phyloP scores from a whole-genome alignment of 1,284 basidiomycete species.

The Ustilago lituana region DNA sequence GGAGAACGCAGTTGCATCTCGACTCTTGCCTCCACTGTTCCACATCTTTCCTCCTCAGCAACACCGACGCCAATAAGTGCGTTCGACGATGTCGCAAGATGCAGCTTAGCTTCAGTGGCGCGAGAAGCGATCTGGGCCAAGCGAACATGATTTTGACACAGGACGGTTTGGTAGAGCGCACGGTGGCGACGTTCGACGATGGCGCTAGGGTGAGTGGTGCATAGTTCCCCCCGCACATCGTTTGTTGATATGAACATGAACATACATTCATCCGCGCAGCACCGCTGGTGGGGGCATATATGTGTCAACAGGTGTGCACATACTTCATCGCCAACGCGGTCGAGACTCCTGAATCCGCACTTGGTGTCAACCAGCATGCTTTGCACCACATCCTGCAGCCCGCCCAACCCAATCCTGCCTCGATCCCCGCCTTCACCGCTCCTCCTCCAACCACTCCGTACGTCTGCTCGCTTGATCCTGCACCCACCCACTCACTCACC shows the following conservation, averaged over 20 bases:
- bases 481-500: too few species aligned
- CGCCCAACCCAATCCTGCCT: background rate
- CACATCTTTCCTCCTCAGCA: background rate
- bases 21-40: constrained; percentile 23
- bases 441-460: constrained; percentile 15
- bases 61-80: background rate
- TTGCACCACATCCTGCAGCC: constrained; percentile 16
- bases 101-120: constrained; percentile 16
- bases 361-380: background rate
- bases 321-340: constrained; percentile 1
- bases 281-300: too few species aligned
- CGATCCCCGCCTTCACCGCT: background rate
- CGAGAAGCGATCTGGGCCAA: constrained; percentile 28
- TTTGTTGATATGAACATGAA: too few species aligned
- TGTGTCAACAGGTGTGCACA: constrained; percentile 16
- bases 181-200: constrained; percentile 15
- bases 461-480: too few species aligned
- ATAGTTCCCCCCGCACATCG: too few species aligned
- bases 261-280: too few species aligned
- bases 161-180: constrained; percentile 10
- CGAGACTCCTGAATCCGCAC: background rate
- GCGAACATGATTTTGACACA: constrained; percentile 18
- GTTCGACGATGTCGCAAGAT: constrained; percentile 10
- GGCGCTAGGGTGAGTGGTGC: constrained; percentile 27
- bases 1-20: background rate